Percentiles rank a stretch among this genome's conserved stretches.
Conservation (phyloP, 768 basidiomycete species). For the Candolleomyces aberdarensis region DNA sequence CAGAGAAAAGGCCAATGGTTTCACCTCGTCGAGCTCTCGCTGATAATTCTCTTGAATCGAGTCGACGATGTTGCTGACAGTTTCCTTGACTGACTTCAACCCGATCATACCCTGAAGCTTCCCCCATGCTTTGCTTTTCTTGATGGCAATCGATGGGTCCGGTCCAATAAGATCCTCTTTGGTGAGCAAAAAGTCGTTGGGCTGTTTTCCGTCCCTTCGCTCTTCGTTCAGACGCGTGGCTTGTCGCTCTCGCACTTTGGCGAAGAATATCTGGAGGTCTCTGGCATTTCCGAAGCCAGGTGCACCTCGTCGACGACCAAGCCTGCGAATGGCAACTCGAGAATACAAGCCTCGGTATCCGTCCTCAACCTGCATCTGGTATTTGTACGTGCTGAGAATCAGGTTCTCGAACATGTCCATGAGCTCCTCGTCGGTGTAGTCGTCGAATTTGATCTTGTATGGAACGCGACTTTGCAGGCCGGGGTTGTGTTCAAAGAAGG, state of each 20-base stretch:
- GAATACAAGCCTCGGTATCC: conserved; percentile 51
- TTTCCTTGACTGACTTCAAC: conserved; percentile 53
- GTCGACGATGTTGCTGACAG: conserved; percentile 45
- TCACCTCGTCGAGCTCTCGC: conserved; percentile 55
- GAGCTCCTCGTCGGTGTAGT: conserved; percentile 59
- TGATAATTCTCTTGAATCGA: conserved; percentile 52
- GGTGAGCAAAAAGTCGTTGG: conserved; percentile 50
- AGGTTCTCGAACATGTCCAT: conserved; percentile 49
- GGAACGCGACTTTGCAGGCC: conserved; percentile 70
- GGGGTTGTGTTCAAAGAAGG: conserved; percentile 75
- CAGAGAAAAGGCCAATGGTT: conserved; percentile 52
- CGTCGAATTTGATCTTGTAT: conserved; percentile 52
- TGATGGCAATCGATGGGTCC: conserved; percentile 49
- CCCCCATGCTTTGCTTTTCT: conserved; percentile 46
- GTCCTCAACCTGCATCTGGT: conserved; percentile 53
- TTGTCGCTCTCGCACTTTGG: conserved; percentile 48
- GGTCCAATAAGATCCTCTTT: conserved; percentile 65
- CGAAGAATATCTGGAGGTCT: conserved; percentile 50
- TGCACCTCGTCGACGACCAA: conserved; percentile 57
- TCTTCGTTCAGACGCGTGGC: conserved; percentile 44
- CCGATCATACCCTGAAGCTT: conserved; percentile 53
- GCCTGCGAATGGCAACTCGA: conserved; percentile 55
- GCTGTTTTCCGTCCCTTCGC: conserved; percentile 32
- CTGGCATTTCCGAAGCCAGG: conserved; percentile 70
- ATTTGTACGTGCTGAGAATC: conserved; percentile 43